Base-by-base conservation (phyloP, 306 rosid species). In the Corylus heterophylla region DNA sequence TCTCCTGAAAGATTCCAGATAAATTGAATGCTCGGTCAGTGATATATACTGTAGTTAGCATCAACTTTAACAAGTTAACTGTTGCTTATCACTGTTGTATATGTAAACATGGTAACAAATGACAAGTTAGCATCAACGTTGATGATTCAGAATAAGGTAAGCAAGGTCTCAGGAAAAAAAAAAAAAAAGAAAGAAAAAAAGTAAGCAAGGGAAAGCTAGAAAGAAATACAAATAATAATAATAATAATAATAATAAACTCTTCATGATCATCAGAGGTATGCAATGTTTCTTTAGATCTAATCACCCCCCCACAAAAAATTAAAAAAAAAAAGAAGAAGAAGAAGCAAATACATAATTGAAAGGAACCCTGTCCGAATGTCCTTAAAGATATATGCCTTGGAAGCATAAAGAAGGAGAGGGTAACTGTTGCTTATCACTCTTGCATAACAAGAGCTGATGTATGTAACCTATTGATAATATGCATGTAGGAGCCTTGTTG, bases 1-100 rank as follows among this genome's bases (percentile, higher is more conserved):
- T 92, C 97, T 81, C 96, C 98, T 95, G 91, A 42, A 76, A 87
- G 76, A 44, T 64, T 76, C 69, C 69, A 83, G 20, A 76, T 29
- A 74, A 78, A 86, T 44, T 68, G 59, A 74, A 69, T 76, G 61
- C 55, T 73, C 83, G 52, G 76, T 67, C 54, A 47, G 78, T 68
- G 78, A 27, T 64, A 71, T 25, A 79, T 18, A 56, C 54, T 61
- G 83, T 76, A 80, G 63, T 56, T 31, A 31, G 35, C 3, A 31
- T 31, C 35, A 31, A 31, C 35, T 31, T 31, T 31, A 31, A 31
- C 35, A 31, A 31, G 35, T 31, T 31, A 2, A 31, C 35, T 31
- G 35, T 31, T 31, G 35, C 35, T 31, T 31, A 31, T 31, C 45
- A 42, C 7, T 6, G 0, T 42, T 14, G 13, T 39, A 17, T 42